Evolutionary conservation across 805 yeast genomes (phyloP).

Genomic region (Starmerella kuoi): DNA sequence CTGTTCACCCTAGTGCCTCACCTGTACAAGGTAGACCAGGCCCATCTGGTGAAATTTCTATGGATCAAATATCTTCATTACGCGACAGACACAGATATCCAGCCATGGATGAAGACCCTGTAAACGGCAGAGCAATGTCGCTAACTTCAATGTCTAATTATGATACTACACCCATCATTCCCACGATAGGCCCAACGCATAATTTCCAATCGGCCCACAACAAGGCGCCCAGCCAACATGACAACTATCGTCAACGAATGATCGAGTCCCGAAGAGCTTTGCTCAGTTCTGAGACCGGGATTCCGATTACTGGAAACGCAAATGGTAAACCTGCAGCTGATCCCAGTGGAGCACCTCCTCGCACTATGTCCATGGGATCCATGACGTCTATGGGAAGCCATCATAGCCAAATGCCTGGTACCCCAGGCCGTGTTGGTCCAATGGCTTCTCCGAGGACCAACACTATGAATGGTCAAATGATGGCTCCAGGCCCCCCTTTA

Average conservation of each 20-base stretch:
- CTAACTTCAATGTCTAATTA: slow-evolving; percentile 26
- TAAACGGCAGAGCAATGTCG: slow-evolving; percentile 24
- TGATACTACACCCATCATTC: slow-evolving; percentile 31
- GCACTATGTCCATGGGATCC: slow-evolving; percentile 18
- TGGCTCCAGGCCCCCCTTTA: neutral
- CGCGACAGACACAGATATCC: slow-evolving; percentile 31
- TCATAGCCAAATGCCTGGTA: neutral
- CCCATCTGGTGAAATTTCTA: slow-evolving; percentile 13
- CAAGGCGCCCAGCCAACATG: slow-evolving; percentile 10
- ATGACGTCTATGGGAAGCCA: slow-evolving; percentile 14
- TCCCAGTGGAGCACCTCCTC: slow-evolving; percentile 6
- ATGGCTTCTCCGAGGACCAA: neutral
- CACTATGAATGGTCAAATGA: slow-evolving; percentile 4
- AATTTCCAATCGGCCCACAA: slow-evolving; percentile 6
- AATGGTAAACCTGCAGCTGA: neutral
- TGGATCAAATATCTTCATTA: slow-evolving; percentile 20
- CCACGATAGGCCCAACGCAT: slow-evolving; percentile 22
- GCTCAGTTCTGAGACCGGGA: slow-evolving; percentile 19
- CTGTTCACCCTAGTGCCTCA: neutral
- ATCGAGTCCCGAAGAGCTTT: slow-evolving; percentile 23
- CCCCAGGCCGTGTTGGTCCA: neutral
- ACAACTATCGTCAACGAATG: slow-evolving; percentile 24
- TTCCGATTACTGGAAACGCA: slow-evolving; percentile 17
- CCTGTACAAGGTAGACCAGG: neutral
- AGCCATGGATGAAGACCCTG: slow-evolving; percentile 17